A percentile compares a stretch with the other conserved stretches of the same genome.
Evolutionary conservation across 768 basidiomycete species (phyloP).

Genomic region (Solioccasus polychromus): DNA sequence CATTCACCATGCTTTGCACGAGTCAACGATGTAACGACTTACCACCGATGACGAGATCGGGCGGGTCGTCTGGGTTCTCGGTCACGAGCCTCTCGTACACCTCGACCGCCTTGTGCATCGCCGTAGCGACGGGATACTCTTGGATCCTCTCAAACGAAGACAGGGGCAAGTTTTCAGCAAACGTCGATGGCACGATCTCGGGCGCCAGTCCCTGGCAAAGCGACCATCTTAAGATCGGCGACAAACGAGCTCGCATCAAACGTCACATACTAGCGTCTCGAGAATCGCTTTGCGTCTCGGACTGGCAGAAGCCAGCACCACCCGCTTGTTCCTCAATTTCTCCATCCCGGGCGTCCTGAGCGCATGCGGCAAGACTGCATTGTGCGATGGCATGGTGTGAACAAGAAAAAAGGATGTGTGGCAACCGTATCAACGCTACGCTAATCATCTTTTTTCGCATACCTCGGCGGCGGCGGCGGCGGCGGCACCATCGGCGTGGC

Average conservation of each 20-base stretch:
- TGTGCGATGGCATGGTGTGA: slow-evolving; percentile 33
- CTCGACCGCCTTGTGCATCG: slow-evolving; percentile 77
- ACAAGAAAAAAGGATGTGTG: too few relatives aligned
- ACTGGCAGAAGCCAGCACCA: slow-evolving; percentile 85
- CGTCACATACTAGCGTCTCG: slow-evolving; percentile 59
- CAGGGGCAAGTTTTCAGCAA: slow-evolving; percentile 74
- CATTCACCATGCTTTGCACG: too few relatives aligned
- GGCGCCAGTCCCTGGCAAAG: slow-evolving; percentile 62
- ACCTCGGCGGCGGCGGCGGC: slow-evolving; percentile 21
- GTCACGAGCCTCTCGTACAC: slow-evolving; percentile 80
- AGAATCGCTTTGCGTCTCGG: slow-evolving; percentile 85
- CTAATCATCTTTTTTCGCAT: slow-evolving; percentile 28
- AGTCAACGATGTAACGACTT: too few relatives aligned
- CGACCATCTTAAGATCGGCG: too few relatives aligned
- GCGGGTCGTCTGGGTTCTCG: slow-evolving; percentile 61
- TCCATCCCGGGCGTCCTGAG: slow-evolving; percentile 57
- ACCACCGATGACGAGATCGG: slow-evolving; percentile 82
- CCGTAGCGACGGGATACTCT: slow-evolving; percentile 76
- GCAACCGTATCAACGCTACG: too few relatives aligned
- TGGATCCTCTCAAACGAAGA: slow-evolving; percentile 66
- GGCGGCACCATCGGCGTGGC: slow-evolving; percentile 17
- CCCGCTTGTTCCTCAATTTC: slow-evolving; percentile 70
- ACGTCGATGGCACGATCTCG: slow-evolving; percentile 72
- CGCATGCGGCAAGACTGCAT: slow-evolving; percentile 59
- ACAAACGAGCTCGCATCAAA: not conserved